phyloP scores from a whole-genome alignment of 192 early-diverging fungal genomes.

The Coemansia sp. region DNA sequence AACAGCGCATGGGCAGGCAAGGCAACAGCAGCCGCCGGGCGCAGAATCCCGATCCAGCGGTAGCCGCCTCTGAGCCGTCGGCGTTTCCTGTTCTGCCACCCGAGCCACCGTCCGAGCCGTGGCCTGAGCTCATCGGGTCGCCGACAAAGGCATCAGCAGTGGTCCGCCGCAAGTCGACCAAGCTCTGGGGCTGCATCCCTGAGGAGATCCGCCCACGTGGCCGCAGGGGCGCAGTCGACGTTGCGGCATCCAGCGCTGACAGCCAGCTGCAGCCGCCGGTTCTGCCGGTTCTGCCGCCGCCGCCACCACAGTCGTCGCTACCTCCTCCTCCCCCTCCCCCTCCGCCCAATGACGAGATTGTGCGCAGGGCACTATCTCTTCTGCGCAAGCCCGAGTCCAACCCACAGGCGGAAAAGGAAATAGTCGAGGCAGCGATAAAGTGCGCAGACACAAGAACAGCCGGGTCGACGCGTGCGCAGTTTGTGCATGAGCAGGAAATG shows the following conservation, averaged over 20 bases:
- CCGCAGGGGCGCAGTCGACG: constrained; percentile 1
- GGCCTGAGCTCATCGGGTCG: not conserved
- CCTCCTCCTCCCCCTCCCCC: not conserved
- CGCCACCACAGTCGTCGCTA: not conserved
- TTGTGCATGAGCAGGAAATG: constrained; percentile 39
- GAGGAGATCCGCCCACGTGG: constrained; percentile 48
- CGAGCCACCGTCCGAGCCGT: not conserved
- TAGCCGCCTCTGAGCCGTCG: not conserved
- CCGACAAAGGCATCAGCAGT: constrained; percentile 20
- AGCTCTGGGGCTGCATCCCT: constrained; percentile 54
- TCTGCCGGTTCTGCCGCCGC: not conserved
- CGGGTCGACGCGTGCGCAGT: constrained; percentile 51
- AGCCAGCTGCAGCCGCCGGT: too few relatives aligned
- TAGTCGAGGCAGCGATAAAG: constrained; percentile 52
- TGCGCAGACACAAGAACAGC: constrained; percentile 30
- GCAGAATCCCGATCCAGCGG: not conserved
- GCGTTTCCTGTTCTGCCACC: not conserved
- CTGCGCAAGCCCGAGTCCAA: constrained; percentile 49
- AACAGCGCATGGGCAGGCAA: constrained; percentile 25
- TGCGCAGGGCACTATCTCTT: constrained; percentile 50
- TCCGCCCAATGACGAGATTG: constrained; percentile 42
- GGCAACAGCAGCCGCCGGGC: constrained; percentile 6
- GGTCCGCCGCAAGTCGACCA: constrained; percentile 57
- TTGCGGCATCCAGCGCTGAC: not conserved
- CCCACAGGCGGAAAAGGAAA: constrained; percentile 50